Evolutionary conservation across 2,329 filamentous ascomycete species (phyloP), one percentile per base, ranked within the genome.

Genomic region (Beauveria medogensis): DNA sequence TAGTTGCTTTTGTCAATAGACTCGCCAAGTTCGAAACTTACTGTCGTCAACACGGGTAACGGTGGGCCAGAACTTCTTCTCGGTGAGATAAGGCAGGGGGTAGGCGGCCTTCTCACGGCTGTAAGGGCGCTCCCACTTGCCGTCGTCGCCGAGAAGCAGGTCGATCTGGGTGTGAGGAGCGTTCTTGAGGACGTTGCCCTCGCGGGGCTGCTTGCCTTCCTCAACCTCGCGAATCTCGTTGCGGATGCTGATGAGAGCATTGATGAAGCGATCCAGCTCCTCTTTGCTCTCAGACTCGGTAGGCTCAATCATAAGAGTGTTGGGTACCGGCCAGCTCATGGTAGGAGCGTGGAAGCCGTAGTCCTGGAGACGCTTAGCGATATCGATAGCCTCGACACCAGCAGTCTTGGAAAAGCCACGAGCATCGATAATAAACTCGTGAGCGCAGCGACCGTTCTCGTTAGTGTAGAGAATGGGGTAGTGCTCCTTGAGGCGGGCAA

Each of bases 41-140:
- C 90, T 83, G 79, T 97, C 93, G 72, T 97, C 90, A 22, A 97
- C 80, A 72, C 93, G 83, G 7, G 89, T 91, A 16, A 96, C 91
- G 41, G 80, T 87, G 0, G 93, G 92, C 93, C 93, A 97, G 77
- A 97, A 97, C 80, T 97, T 97, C 88, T 95, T 97, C 83, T 96
- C 90, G 73, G 84, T 83, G 64, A 97, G 76, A 76, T 85, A 96
- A 0, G 86, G 80, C 64, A 96, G 72, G 20, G 93, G 93, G 72
- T 96, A 97, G 0, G 91, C 93, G 0, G 93, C 93, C 75, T 87
- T 82, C 77, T 94, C 88, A 30, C 92, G 79, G 1, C 81, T 84
- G 73, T 97, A 97, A 1, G 85, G 80, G n/a, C 93, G 81, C 64
- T 90, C 81, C 93, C 93, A 97, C 68, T 90, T 75, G 63, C 74